A percentile compares a stretch with the other conserved stretches of the same genome.
Evolutionary conservation across 805 yeast genomes (phyloP).

Genomic region (Saccharomycopsis fodiens): DNA sequence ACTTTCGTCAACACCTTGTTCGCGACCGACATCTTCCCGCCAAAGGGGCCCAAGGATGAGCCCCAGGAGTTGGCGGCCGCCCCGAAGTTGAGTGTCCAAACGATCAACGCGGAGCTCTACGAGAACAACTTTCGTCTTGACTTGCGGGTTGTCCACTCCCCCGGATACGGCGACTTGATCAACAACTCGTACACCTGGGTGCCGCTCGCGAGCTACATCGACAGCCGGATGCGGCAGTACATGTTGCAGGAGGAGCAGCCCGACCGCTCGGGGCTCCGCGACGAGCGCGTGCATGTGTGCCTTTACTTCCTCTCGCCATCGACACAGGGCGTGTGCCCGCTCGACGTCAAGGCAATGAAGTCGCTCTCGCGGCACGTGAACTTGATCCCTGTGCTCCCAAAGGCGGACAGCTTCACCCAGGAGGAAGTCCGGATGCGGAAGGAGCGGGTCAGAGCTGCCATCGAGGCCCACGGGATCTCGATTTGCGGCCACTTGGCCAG

Average conservation of each 20-base stretch:
- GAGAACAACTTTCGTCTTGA: constrained; percentile 55
- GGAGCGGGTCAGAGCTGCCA: constrained; percentile 39
- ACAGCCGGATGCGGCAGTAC: constrained; percentile 63
- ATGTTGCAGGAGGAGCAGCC: constrained; percentile 79
- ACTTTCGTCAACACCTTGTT: constrained; percentile 88
- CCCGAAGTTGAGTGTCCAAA: background rate
- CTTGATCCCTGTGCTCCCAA: constrained; percentile 73
- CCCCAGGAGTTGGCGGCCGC: too few relatives aligned
- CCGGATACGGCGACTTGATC: constrained; percentile 66
- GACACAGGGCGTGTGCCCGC: constrained; percentile 49
- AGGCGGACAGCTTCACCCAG: constrained; percentile 66
- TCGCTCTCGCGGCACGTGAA: constrained; percentile 66
- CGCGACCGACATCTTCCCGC: constrained; percentile 51
- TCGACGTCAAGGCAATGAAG: constrained; percentile 70
- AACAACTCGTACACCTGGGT: constrained; percentile 63
- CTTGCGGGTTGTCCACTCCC: constrained; percentile 63
- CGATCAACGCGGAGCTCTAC: constrained; percentile 32
- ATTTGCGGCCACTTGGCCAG: constrained; percentile 44
- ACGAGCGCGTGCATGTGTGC: constrained; percentile 77
- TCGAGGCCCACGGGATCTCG: constrained; percentile 48
- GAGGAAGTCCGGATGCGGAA: constrained; percentile 51
- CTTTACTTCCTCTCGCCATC: constrained; percentile 74
- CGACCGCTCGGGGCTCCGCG: constrained; percentile 41
- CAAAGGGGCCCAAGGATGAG: constrained; percentile 20
- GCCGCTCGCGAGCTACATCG: constrained; percentile 65